Conservation (phyloP, 139 green algal genomes). For the Coelastrella sp. region DNA sequence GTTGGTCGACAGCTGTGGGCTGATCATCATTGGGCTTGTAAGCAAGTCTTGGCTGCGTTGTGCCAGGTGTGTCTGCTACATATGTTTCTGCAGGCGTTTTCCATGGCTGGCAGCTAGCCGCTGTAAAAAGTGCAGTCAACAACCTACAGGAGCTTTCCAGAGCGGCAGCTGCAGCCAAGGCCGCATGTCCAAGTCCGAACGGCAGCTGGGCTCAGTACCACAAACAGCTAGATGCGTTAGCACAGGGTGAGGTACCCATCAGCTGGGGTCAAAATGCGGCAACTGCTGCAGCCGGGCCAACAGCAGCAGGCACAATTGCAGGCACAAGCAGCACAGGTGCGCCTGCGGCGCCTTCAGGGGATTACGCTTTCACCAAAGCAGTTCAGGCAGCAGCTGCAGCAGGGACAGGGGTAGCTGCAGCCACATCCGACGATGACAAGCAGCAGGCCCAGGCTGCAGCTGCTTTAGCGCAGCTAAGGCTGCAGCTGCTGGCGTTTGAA, state of each 20-base stretch:
- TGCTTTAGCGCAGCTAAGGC: constrained; percentile 6
- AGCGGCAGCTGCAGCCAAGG: constrained; percentile 29
- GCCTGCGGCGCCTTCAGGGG: neutral
- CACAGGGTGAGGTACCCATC: neutral
- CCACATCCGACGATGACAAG: neutral
- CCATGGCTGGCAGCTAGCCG: constrained; percentile 9
- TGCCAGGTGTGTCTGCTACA: no score
- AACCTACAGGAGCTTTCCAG: constrained; percentile 40
- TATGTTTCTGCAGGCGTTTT: constrained; percentile 6
- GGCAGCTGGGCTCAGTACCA: neutral
- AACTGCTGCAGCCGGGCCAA: neutral
- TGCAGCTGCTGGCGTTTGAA: constrained; percentile 31
- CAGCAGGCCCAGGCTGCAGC: neutral
- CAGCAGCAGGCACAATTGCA: neutral
- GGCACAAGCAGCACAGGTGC: no score
- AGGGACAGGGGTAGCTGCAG: neutral
- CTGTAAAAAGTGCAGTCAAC: neutral
- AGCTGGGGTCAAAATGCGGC: neutral
- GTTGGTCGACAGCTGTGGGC: no score
- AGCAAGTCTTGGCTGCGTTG: no score
- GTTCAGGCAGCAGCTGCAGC: neutral
- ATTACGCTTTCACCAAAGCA: neutral
- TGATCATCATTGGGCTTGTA: no score
- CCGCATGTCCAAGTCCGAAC: neutral
- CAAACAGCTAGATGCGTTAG: neutral